phyloP scores from a whole-genome alignment of 148 eudicot genomes.

The Amaranthus cruentus region DNA sequence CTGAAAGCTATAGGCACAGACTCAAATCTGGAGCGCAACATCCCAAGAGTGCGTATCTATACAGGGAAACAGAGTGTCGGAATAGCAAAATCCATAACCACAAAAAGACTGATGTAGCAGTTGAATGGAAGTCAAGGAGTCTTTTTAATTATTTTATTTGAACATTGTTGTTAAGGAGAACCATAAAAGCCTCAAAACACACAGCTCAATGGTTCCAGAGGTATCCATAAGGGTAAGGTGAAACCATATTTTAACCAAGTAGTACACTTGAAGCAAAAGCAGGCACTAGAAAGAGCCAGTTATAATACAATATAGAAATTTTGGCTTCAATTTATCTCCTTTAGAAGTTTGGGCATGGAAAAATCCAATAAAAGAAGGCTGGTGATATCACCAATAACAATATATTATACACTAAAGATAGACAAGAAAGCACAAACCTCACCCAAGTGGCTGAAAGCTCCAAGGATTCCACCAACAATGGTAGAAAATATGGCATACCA shows the following conservation, averaged over 20 bases:
- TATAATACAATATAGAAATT: neutral
- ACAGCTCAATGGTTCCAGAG: slow-evolving; percentile 8
- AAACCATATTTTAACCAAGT: neutral
- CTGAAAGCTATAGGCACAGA: slow-evolving; percentile 89
- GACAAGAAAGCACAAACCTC: slow-evolving; percentile 54
- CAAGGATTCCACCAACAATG: slow-evolving; percentile 88
- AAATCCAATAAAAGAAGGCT: neutral
- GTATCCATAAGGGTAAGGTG: neutral
- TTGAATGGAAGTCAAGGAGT: slow-evolving; percentile 6
- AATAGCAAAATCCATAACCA: slow-evolving; percentile 9
- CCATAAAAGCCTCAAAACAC: slow-evolving; percentile 4
- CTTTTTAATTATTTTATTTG: neutral
- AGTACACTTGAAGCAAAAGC: neutral
- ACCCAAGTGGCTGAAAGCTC: slow-evolving; percentile 98
- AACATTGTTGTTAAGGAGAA: neutral
- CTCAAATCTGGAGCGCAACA: slow-evolving; percentile 94
- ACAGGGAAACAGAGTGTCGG: slow-evolving; percentile 5
- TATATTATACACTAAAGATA: neutral
- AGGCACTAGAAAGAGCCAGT: neutral
- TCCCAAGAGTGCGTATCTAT: slow-evolving; percentile 94
- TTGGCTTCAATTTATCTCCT: slow-evolving; percentile 4
- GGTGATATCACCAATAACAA: neutral
- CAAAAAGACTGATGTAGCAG: neutral
- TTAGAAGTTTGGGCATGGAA: neutral
- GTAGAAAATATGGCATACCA: slow-evolving; percentile 98